Evolutionary conservation across 2,329 filamentous ascomycete genomes (phyloP), one percentile per base, ranked within the genome.

Genomic region (Exserohilum turcica): DNA sequence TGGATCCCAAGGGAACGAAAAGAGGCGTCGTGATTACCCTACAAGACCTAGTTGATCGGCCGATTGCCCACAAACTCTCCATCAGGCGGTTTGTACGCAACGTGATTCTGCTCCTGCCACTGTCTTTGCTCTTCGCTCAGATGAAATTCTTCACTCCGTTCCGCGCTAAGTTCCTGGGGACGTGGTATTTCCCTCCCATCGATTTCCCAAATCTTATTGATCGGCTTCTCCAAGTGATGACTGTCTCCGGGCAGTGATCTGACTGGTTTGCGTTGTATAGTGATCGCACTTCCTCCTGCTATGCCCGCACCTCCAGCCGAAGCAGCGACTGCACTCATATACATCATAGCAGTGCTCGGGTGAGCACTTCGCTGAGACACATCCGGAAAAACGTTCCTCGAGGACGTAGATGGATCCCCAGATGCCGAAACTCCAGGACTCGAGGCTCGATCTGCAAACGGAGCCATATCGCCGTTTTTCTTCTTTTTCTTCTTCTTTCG

Each of bases 171-270:
- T 15, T 59, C 56, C 5, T 24, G 37, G 13, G 42, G 37, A n/a
- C 37, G 15, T 2, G 49, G 36, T 15, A 36, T 42, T 9, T 54
- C 58, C 15, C 42, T 47, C 2, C 52, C 53, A 5, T 55, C 58
- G 5, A 61, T 32, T 21, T 61, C 58, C 56, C 52, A 59, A 2
- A 59, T 45, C 24, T 61, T 61, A n/a, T n/a, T n/a, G n/a, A n/a
- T n/a, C n/a, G n/a, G n/a, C n/a, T n/a, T n/a, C n/a, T n/a, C n/a
- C n/a, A n/a, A n/a, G n/a, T n/a, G n/a, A n/a, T n/a, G n/a, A n/a
- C n/a, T n/a, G n/a, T n/a, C n/a, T n/a, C n/a, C n/a, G n/a, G n/a
- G n/a, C n/a, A n/a, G n/a, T n/a, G n/a, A n/a, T n/a, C n/a, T n/a
- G n/a, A n/a, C n/a, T n/a, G n/a, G n/a, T n/a, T n/a, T n/a, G n/a